Evolutionary conservation across 495 filamentous ascomycete genomes (phyloP).

Genomic region (Trichodelitschia bisporula): DNA sequence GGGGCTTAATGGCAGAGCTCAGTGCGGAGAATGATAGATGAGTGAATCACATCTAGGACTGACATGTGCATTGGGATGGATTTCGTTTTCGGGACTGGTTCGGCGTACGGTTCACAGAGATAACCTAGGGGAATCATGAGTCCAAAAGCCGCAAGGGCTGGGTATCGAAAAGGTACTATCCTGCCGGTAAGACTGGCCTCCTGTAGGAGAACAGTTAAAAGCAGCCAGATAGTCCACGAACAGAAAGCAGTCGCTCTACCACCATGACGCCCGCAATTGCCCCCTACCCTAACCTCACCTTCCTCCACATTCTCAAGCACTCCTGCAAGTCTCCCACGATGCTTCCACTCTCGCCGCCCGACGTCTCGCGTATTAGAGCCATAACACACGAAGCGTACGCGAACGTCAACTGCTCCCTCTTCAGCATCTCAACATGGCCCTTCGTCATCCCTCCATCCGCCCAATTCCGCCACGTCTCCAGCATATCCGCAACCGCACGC

Average conservation of each 20-base stretch:
- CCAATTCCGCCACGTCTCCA: constrained; percentile 33
- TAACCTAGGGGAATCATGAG: too few relatives aligned
- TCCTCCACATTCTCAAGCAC: constrained; percentile 32
- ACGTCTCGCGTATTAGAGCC: constrained; percentile 23
- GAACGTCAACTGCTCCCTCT: constrained; percentile 21
- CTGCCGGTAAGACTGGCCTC: too few relatives aligned
- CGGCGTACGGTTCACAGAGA: too few relatives aligned
- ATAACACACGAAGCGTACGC: constrained; percentile 27
- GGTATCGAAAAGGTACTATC: too few relatives aligned
- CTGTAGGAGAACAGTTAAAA: too few relatives aligned
- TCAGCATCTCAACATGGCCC: constrained; percentile 21
- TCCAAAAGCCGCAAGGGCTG: too few relatives aligned
- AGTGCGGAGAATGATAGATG: constrained; percentile 52
- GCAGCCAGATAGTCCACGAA: too few relatives aligned
- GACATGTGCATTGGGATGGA: too few relatives aligned
- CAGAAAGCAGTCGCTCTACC: too few relatives aligned
- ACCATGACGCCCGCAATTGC: background rate
- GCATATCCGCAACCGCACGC: constrained; percentile 19
- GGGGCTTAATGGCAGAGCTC: constrained; percentile 50
- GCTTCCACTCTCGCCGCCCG: constrained; percentile 22
- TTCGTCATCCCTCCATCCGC: constrained; percentile 31
- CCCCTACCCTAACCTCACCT: constrained; percentile 25
- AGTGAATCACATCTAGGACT: too few relatives aligned
- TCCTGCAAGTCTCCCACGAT: constrained; percentile 35
- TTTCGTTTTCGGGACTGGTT: too few relatives aligned